Percentiles rank a stretch among this genome's conserved stretches.
Evolutionary conservation across 1,139 yeast genomes (phyloP).

Genomic region (Yamadazyma dushanensis): DNA sequence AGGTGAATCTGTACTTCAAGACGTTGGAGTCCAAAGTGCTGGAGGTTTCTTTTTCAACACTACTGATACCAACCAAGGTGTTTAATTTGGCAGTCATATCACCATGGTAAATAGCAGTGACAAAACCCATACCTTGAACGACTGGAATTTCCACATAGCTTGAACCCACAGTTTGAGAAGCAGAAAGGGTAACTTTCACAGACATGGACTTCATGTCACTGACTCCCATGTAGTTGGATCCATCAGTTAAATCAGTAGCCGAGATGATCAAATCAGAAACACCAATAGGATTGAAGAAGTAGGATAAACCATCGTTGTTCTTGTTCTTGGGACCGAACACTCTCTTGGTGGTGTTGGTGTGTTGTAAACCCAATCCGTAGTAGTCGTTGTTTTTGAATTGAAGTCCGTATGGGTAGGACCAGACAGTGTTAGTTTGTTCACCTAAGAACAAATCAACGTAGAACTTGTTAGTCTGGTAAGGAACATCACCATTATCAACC

Average conservation of each 20-base stretch:
- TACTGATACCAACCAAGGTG: constrained; percentile 52
- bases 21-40: constrained; percentile 48
- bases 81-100: constrained; percentile 51
- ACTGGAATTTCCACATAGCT: constrained; percentile 43
- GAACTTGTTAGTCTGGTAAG: constrained; percentile 80
- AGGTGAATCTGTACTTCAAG: constrained; percentile 58
- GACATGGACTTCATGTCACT: constrained; percentile 58
- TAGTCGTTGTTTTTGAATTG: constrained; percentile 51
- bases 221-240: constrained; percentile 39
- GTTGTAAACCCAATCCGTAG: constrained; percentile 70
- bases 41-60: constrained; percentile 49
- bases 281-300: constrained; percentile 56
- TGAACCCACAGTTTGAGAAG: constrained; percentile 19
- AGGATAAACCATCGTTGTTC: constrained; percentile 30
- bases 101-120: constrained; percentile 64
- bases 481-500: constrained; percentile 44
- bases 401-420: constrained; percentile 82
- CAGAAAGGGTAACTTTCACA: constrained; percentile 48
- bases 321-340: constrained; percentile 62
- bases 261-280: constrained; percentile 56
- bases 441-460: constrained; percentile 76
- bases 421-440: constrained; percentile 59
- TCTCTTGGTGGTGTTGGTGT: constrained; percentile 55
- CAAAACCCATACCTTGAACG: constrained; percentile 80
- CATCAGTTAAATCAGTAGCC: constrained; percentile 46